Percentiles rank a stretch among this genome's conserved stretches.
phyloP scores from a whole-genome alignment of 305 asterid genomes.

The Euphrasia arctica region DNA sequence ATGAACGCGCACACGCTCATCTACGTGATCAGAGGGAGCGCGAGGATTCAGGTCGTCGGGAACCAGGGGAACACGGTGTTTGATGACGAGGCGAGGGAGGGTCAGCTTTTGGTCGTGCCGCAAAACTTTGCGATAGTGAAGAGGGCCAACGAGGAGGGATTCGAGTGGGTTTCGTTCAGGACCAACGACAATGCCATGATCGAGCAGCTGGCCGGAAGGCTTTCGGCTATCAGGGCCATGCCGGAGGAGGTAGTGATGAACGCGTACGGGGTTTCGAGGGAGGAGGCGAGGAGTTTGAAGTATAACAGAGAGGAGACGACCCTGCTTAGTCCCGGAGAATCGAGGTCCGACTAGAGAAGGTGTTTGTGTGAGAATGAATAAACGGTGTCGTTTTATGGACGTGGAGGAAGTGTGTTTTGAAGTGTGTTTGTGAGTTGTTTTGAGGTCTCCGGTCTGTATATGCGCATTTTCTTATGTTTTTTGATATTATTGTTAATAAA shows the following conservation, averaged over 20 bases:
- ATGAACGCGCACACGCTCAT: slow-evolving; percentile 47
- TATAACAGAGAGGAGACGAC: slow-evolving; percentile 48
- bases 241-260: slow-evolving; percentile 51
- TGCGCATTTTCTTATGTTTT: too few relatives aligned
- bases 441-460: too few relatives aligned
- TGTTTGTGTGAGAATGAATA: slow-evolving; percentile 22
- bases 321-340: slow-evolving; percentile 34
- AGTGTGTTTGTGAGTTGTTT: too few relatives aligned
- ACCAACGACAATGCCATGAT: slow-evolving; percentile 56
- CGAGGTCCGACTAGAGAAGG: slow-evolving; percentile 15
- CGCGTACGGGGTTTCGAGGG: slow-evolving; percentile 42
- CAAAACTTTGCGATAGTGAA: slow-evolving; percentile 49
- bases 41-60: slow-evolving; percentile 52
- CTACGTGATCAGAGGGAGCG: slow-evolving; percentile 47
- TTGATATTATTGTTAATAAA: too few relatives aligned
- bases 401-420: too few relatives aligned
- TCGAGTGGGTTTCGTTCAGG: slow-evolving; percentile 57
- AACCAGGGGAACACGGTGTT: slow-evolving; percentile 40
- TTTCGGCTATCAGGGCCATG: slow-evolving; percentile 44
- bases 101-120: slow-evolving; percentile 57
- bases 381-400: slow-evolving; percentile 15
- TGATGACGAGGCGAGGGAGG: slow-evolving; percentile 38
- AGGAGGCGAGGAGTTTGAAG: slow-evolving; percentile 46
- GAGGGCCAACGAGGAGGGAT: slow-evolving; percentile 52
- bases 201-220: slow-evolving; percentile 48